Percentiles rank a stretch among this genome's conserved stretches.
phyloP scores from a whole-genome alignment of 2,329 filamentous ascomycete species.

The Fusarium xyrophilum region DNA sequence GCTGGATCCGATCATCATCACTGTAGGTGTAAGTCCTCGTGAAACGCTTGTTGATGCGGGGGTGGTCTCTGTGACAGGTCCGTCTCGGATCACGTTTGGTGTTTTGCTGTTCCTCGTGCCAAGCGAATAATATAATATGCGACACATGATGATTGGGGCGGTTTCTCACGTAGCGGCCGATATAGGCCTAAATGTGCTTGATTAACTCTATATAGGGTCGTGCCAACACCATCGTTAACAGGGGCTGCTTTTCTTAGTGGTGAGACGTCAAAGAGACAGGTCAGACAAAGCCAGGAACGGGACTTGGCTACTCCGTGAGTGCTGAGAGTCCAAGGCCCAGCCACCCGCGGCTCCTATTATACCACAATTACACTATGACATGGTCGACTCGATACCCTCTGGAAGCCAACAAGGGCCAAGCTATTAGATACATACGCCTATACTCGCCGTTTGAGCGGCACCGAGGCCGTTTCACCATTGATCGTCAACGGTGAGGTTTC shows the following conservation, averaged over 20 bases:
- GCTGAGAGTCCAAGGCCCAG: not conserved
- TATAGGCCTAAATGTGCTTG: constrained; percentile 24
- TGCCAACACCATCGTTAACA: not conserved
- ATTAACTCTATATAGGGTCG: constrained; percentile 14
- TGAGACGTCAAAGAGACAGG: constrained; percentile 27
- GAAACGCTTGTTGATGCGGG: constrained; percentile 31
- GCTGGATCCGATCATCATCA: constrained; percentile 25
- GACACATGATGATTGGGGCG: constrained; percentile 3
- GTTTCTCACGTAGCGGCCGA: constrained; percentile 12
- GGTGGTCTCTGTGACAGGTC: constrained; percentile 45
- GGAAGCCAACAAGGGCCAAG: constrained; percentile 23
- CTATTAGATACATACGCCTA: constrained; percentile 1
- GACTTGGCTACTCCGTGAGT: constrained; percentile 19
- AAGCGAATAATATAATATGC: constrained; percentile 17
- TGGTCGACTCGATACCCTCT: not conserved
- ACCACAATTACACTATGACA: not conserved
- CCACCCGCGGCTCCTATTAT: not conserved
- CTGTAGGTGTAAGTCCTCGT: not conserved
- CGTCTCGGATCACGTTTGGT: constrained; percentile 48
- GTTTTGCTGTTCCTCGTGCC: constrained; percentile 23
- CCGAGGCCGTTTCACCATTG: constrained; percentile 20
- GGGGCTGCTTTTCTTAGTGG: constrained; percentile 8
- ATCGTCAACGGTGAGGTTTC: constrained; percentile 20
- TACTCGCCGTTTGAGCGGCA: constrained; percentile 19
- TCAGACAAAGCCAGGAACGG: constrained; percentile 33